phyloP scores from a whole-genome alignment of 805 yeast genomes.

The Candida maris region DNA sequence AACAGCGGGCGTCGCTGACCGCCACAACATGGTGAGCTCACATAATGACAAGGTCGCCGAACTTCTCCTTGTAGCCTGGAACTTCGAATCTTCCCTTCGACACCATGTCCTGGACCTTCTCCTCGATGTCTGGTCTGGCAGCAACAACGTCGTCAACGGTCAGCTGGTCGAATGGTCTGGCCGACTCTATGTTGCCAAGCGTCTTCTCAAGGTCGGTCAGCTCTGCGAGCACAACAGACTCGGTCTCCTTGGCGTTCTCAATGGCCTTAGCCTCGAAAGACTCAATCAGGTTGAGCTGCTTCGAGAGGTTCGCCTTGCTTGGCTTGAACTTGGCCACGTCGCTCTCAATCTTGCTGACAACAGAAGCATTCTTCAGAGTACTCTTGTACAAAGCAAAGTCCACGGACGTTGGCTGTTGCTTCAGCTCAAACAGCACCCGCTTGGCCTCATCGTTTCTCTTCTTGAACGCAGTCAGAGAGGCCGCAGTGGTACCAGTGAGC shows the following conservation, averaged over 20 bases:
- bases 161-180: slow-evolving; percentile 96
- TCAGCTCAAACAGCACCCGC: slow-evolving; percentile 67
- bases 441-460: slow-evolving; percentile 99
- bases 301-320: slow-evolving; percentile 77
- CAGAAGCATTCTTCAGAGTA: slow-evolving; percentile 73
- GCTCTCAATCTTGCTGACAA: slow-evolving; percentile 76
- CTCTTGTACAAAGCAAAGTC: slow-evolving; percentile 81
- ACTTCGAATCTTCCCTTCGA: slow-evolving; percentile 96
- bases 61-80: slow-evolving; percentile 98
- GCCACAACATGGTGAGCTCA: too few relatives aligned
- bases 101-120: slow-evolving; percentile 91
- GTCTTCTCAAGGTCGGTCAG: slow-evolving; percentile 82
- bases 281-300: slow-evolving; percentile 87
- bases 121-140: slow-evolving; percentile 97
- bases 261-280: slow-evolving; percentile 93
- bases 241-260: slow-evolving; percentile 93
- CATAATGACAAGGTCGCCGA: slow-evolving; percentile 96
- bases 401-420: slow-evolving; percentile 68
- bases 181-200: slow-evolving; percentile 87
- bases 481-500: slow-evolving; percentile 87
- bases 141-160: slow-evolving; percentile 91
- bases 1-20: neutral
- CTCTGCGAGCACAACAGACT: slow-evolving; percentile 82
- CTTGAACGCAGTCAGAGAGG: slow-evolving; percentile 86
- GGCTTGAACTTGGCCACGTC: slow-evolving; percentile 78